Evolutionary conservation across 495 filamentous ascomycete genomes (phyloP).

Genomic region (Penicillium argentinense): DNA sequence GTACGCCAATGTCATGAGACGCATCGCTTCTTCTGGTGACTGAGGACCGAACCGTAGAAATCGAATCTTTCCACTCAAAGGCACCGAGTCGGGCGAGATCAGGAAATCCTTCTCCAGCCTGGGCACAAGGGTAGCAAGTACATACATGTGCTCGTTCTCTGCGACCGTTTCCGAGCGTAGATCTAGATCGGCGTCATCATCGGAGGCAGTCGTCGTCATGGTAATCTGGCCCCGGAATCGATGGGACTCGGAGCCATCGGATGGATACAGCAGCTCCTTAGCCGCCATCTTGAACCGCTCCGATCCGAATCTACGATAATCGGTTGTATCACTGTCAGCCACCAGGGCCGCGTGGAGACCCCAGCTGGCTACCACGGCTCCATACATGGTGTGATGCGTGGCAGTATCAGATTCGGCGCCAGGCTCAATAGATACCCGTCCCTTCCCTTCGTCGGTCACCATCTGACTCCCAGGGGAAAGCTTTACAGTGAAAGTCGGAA

Average conservation of each 20-base stretch:
- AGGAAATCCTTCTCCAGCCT: conserved; percentile 77
- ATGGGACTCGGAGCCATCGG: conserved; percentile 60
- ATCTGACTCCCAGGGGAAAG: conserved; percentile 66
- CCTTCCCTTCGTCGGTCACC: conserved; percentile 38
- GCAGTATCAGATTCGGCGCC: conserved; percentile 8
- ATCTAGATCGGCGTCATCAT: conserved; percentile 13
- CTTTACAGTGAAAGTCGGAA: conserved; percentile 52
- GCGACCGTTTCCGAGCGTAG: conserved; percentile 1
- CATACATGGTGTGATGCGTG: conserved; percentile 49
- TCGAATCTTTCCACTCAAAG: conserved; percentile 64
- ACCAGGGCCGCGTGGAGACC: conserved; percentile 85
- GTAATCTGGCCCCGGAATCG: conserved; percentile 63
- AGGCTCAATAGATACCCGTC: conserved; percentile 18
- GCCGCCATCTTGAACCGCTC: conserved; percentile 84
- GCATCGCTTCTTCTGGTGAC: conserved; percentile 62
- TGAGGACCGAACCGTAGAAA: conserved; percentile 73
- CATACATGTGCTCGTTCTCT: conserved; percentile 59
- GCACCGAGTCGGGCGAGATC: conserved; percentile 68
- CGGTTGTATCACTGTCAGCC: conserved; percentile 79
- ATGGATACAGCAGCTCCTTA: conserved; percentile 64
- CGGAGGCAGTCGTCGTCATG: conserved; percentile 9
- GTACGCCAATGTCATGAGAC: conserved; percentile 76
- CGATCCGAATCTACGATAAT: conserved; percentile 70
- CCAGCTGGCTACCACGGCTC: conserved; percentile 85
- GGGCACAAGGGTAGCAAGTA: conserved; percentile 71